Base-by-base conservation (phyloP, 352 stramenopile genomes). In the Phytophthora kernoviae region DNA sequence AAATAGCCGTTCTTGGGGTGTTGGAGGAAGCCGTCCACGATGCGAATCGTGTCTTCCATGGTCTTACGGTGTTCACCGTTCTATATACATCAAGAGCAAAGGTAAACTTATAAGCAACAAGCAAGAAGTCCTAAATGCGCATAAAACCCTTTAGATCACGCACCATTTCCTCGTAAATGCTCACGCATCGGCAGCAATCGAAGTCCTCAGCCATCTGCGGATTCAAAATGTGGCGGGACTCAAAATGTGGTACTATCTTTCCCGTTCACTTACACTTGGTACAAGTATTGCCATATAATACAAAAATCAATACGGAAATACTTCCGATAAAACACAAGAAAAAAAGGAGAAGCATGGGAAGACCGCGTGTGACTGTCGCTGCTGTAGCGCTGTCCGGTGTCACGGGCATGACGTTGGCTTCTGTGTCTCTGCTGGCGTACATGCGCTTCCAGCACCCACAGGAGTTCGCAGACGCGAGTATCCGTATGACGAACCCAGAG, bases 111-210 rank as follows among this genome's bases (percentile, higher is more conserved):
- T 37, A 18, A 22, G 40, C 30, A 27, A 5, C 27, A 12, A 42
- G 22, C 12, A 49, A 15, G n/a, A 30, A 12, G 14, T 18, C 10
- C n/a, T 30, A 46, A 24, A 22, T 21, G 5, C n/a, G 4, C 34
- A 18, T 3, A n/a, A 9, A 26, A 33, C 12, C 46, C 2, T n/a
- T 46, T 14, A 5, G 14, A 10, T 36, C 17, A 7, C 57, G 20
- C 47, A 92, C 85, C 85, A 94, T 91, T 77, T 88, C 79, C 50
- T 94, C 85, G 48, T 72, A 86, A 42, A 85, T 71, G 69, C 85
- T 92, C 44, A 92, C 77, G 43, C 75, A 79, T 21, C 60, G 64
- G 37, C 83, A 94, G 70, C 84, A 84, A 40, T 71, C 73, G 58
- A 88, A 79, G 18, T 15, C 45, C 24, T 68, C 44, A 46, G 50